Conservation (phyloP, 257 asterid species). For the Primulina tabacum region DNA sequence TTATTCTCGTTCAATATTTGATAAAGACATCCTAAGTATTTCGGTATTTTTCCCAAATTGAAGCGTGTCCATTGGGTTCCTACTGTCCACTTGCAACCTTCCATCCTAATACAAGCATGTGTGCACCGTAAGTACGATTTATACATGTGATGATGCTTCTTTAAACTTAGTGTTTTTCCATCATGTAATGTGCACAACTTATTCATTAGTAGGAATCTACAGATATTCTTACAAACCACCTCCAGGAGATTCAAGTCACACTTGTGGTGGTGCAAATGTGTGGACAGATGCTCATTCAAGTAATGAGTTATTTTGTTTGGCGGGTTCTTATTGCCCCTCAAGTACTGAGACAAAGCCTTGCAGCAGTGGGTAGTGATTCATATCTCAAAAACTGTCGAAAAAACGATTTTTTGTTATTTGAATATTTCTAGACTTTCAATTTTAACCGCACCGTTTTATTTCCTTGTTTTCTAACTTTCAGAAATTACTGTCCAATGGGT, state of each 20-base stretch:
- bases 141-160: constrained; percentile 13
- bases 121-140: constrained; percentile 72
- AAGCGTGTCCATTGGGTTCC: constrained; percentile 92
- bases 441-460: neutral
- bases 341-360: constrained; percentile 50
- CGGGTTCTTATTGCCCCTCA: constrained; percentile 83
- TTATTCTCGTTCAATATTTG: neutral
- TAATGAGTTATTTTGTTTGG: constrained; percentile 64
- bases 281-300: constrained; percentile 72
- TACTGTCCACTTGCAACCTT: constrained; percentile 75
- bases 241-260: constrained; percentile 48
- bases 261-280: constrained; percentile 88
- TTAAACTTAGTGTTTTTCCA: constrained; percentile 9
- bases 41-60: constrained; percentile 21
- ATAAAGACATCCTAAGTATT: constrained; percentile 2
- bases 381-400: constrained; percentile 13
- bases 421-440: too few relatives aligned
- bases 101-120: constrained; percentile 44
- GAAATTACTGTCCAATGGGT: constrained; percentile 69
- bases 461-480: constrained; percentile 31
- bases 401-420: neutral
- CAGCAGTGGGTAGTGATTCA: constrained; percentile 62
- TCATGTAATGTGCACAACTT: constrained; percentile 15
- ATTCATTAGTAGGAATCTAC: constrained; percentile 28
- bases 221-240: constrained; percentile 80